A percentile compares a stretch with the other conserved stretches of the same genome.
phyloP scores from a whole-genome alignment of 2,329 filamentous ascomycete genomes.

The Blastomyces silverae region DNA sequence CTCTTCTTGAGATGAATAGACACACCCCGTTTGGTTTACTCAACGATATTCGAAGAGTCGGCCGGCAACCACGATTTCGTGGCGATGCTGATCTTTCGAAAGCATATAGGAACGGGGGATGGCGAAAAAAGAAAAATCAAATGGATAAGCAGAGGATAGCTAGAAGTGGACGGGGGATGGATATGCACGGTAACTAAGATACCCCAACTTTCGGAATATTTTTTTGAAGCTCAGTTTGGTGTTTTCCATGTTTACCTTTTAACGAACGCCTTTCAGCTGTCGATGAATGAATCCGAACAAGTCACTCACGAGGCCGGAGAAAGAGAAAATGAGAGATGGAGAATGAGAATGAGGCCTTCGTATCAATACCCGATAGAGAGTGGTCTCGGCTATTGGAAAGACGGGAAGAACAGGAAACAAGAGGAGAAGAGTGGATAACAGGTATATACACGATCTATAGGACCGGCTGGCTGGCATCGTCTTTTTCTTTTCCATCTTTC shows the following conservation, averaged over 20 bases:
- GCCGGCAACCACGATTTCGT: not conserved
- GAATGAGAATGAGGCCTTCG: not conserved
- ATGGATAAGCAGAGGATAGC: not conserved
- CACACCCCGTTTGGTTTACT: not conserved
- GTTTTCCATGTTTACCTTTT: not conserved
- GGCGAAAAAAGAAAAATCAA: not conserved
- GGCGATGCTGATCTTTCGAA: not conserved
- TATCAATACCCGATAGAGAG: not conserved
- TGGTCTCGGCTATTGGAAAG: not conserved
- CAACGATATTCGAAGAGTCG: not conserved
- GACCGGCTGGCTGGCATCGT: not conserved
- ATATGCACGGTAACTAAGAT: not conserved
- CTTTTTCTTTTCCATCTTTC: not conserved
- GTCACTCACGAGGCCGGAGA: not conserved
- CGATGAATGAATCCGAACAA: not conserved
- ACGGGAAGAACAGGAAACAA: not conserved
- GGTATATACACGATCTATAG: not conserved
- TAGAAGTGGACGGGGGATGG: not conserved
- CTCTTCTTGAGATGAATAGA: not conserved
- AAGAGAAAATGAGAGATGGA: not conserved
- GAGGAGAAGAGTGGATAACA: too few relatives aligned
- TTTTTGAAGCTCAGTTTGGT: not conserved
- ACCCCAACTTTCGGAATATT: too few relatives aligned
- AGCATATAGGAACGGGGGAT: not conserved
- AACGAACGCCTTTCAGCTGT: not conserved